phyloP scores from a whole-genome alignment of 208 protist genomes.

The Perkinsela sp. region DNA sequence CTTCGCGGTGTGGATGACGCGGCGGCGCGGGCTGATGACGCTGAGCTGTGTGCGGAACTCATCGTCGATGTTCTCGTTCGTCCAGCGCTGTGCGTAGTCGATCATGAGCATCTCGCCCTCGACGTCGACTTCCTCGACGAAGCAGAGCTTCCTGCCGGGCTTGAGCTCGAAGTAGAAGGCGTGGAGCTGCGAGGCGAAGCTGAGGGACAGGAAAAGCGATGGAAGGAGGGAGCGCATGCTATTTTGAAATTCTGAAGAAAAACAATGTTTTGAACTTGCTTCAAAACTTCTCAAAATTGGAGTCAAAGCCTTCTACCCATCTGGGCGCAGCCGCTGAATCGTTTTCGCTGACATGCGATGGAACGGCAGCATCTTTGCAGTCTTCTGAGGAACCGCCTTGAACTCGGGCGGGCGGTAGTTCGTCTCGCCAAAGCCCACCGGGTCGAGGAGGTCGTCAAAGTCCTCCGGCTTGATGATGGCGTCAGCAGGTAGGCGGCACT shows the following conservation, averaged over 20 bases:
- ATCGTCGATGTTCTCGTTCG: neutral
- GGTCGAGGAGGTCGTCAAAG: neutral
- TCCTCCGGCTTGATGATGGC: neutral
- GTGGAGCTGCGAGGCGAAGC: neutral
- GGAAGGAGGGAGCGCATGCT: neutral
- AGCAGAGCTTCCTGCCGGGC: neutral
- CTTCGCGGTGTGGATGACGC: slow-evolving; percentile 1
- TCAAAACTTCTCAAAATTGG: too few relatives aligned
- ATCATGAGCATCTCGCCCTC: neutral
- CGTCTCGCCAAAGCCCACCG: neutral
- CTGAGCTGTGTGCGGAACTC: neutral
- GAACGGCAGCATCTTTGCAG: neutral
- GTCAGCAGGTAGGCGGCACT: neutral
- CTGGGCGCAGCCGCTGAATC: neutral
- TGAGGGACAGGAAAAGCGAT: neutral
- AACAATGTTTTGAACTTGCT: too few relatives aligned
- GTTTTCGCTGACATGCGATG: neutral
- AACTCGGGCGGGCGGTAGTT: neutral
- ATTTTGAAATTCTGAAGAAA: too few relatives aligned
- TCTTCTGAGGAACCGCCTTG: neutral
- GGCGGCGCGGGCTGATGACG: neutral
- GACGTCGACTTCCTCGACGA: neutral
- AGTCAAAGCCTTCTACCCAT: neutral
- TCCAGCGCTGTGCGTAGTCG: neutral
- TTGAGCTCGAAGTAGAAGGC: neutral